phyloP scores from a whole-genome alignment of 1,284 basidiomycete genomes.

The Cryptococcus hybrid region DNA sequence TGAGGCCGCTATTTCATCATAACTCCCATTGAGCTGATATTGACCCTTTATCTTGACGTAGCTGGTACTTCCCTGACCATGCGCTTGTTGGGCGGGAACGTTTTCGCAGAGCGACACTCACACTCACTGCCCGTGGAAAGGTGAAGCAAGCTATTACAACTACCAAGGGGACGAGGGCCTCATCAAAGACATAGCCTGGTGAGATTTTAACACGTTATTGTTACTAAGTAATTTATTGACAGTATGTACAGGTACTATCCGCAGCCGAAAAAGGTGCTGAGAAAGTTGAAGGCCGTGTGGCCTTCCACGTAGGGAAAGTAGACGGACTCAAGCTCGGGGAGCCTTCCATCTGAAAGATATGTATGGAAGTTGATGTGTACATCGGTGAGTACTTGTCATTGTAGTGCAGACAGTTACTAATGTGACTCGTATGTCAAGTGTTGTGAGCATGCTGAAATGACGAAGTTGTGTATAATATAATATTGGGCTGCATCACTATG shows the following conservation, averaged over 20 bases:
- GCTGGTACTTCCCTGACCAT: slow-evolving; percentile 43
- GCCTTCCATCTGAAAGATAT: slow-evolving; percentile 19
- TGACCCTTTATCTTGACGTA: slow-evolving; percentile 1
- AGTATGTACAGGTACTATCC: slow-evolving; percentile 39
- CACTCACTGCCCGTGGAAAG: slow-evolving; percentile 41
- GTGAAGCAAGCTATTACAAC: slow-evolving; percentile 40
- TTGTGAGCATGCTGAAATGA: too few species aligned
- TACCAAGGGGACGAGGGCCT: slow-evolving; percentile 36
- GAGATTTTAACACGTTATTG: neutral
- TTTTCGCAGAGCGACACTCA: slow-evolving; percentile 35
- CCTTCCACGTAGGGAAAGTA: slow-evolving; percentile 42
- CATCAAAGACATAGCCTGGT: slow-evolving; percentile 46
- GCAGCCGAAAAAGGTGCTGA: slow-evolving; percentile 36
- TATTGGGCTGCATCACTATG: too few species aligned
- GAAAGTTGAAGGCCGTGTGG: slow-evolving; percentile 35
- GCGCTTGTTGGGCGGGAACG: slow-evolving; percentile 31
- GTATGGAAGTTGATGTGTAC: neutral
- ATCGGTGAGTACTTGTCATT: too few species aligned
- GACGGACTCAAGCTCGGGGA: slow-evolving; percentile 33
- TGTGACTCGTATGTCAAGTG: too few species aligned
- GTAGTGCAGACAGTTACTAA: too few species aligned
- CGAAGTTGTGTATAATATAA: too few species aligned
- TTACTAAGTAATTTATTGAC: neutral
- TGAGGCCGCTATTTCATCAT: neutral
- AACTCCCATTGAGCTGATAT: neutral